phyloP scores from a whole-genome alignment of 805 yeast species.

The Wickerhamiella azyma region DNA sequence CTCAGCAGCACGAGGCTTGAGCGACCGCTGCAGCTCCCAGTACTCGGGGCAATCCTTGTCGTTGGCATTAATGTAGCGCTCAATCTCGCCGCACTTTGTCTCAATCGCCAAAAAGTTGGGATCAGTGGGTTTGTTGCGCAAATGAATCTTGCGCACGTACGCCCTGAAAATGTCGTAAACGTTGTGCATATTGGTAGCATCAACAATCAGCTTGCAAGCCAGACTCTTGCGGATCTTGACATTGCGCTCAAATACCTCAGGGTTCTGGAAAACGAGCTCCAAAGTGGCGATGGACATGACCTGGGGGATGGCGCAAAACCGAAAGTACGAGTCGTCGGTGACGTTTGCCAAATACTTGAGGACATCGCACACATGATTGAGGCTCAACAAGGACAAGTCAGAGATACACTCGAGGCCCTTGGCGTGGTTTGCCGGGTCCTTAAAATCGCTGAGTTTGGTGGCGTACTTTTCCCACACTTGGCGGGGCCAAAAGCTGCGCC shows the following conservation, averaged over 20 bases:
- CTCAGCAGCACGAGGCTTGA: not conserved
- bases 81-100: constrained; percentile 74
- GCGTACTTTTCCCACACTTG: constrained; percentile 85
- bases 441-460: constrained; percentile 44
- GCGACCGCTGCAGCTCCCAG: constrained; percentile 8
- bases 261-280: constrained; percentile 72
- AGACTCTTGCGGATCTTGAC: constrained; percentile 87
- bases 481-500: constrained; percentile 90
- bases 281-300: constrained; percentile 97
- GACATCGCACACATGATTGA: constrained; percentile 64
- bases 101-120: constrained; percentile 79
- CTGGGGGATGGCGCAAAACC: constrained; percentile 95
- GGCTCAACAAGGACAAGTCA: constrained; percentile 66
- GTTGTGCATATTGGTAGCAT: constrained; percentile 59
- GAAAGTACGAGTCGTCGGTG: constrained; percentile 69
- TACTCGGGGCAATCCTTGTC: constrained; percentile 11
- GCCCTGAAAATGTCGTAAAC: constrained; percentile 64
- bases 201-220: constrained; percentile 60
- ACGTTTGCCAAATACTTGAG: constrained; percentile 62
- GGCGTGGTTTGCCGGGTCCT: constrained; percentile 32
- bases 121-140: constrained; percentile 63
- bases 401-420: constrained; percentile 65
- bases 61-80: constrained; percentile 59
- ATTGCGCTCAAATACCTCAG: constrained; percentile 49
- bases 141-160: constrained; percentile 64